Evolutionary conservation across 1,139 yeast species (phyloP).

Genomic region (Yamadazyma blattariae): DNA sequence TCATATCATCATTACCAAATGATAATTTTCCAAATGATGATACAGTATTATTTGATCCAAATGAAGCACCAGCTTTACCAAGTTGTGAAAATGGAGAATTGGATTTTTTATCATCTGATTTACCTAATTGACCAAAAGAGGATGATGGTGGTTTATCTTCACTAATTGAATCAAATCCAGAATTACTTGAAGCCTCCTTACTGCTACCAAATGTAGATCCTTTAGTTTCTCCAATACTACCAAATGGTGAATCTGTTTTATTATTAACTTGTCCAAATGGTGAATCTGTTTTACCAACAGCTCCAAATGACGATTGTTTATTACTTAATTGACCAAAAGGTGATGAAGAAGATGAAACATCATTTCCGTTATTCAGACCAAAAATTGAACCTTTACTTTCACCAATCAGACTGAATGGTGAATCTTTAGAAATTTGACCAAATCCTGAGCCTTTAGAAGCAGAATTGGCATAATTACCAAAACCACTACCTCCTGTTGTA

Average conservation of each 20-base stretch:
- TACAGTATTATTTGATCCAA: too few species aligned
- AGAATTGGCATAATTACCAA: conserved; percentile 8
- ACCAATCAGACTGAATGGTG: conserved; percentile 3
- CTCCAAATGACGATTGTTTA: conserved; percentile 3
- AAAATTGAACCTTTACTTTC: conserved; percentile 3
- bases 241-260: too few species aligned
- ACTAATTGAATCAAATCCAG: too few species aligned
- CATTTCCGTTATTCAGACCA: conserved; percentile 3
- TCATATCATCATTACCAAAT: too few species aligned
- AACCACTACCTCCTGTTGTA: conserved; percentile 10
- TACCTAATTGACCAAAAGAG: neutral
- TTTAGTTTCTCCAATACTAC: too few species aligned
- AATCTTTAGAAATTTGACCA: conserved; percentile 2
- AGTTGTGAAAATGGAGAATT: neutral
- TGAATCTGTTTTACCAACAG: neutral
- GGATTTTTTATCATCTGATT: neutral
- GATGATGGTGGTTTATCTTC: conserved; percentile 3
- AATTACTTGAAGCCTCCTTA: too few species aligned
- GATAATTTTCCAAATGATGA: too few species aligned
- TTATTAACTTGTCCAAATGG: neutral
- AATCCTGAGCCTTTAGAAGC: conserved; percentile 4
- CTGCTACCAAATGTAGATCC: too few species aligned
- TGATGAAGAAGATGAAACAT: neutral
- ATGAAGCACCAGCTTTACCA: neutral
- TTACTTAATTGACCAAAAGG: neutral